Conservation (phyloP, 805 yeast species). For the Pichia kluyveri region DNA sequence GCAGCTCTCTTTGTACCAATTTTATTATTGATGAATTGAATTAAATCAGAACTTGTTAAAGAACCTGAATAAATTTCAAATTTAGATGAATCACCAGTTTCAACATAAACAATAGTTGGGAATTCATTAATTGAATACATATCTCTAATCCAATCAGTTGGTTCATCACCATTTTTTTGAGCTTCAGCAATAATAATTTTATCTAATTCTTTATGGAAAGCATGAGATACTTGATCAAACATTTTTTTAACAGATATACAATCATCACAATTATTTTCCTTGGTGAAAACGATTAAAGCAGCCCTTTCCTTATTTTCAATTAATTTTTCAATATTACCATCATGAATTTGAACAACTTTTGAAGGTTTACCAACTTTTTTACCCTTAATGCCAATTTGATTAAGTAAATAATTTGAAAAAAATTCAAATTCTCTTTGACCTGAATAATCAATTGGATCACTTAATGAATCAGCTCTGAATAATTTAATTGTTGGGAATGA, state of each 20-base stretch:
- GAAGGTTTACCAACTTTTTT: slow-evolving; percentile 12
- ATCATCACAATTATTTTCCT: slow-evolving; percentile 32
- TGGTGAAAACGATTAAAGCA: slow-evolving; percentile 45
- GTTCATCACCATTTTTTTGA: slow-evolving; percentile 36
- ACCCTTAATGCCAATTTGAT: slow-evolving; percentile 26
- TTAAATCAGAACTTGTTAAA: slow-evolving; percentile 38
- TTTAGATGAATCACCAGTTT: slow-evolving; percentile 28
- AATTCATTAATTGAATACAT: slow-evolving; percentile 34
- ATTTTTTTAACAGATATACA: slow-evolving; percentile 45
- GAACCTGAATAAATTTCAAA: slow-evolving; percentile 30
- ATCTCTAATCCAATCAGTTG: slow-evolving; percentile 32
- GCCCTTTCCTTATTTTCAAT: slow-evolving; percentile 29
- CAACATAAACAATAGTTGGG: slow-evolving; percentile 50
- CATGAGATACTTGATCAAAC: slow-evolving; percentile 41
- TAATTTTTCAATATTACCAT: slow-evolving; percentile 20
- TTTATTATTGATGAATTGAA: slow-evolving; percentile 39
- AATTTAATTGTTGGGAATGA: slow-evolving; percentile 62
- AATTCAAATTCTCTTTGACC: slow-evolving; percentile 45
- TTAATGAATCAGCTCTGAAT: slow-evolving; percentile 39
- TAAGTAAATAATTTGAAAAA: slow-evolving; percentile 40
- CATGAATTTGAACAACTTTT: slow-evolving; percentile 19
- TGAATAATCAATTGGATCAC: slow-evolving; percentile 44
- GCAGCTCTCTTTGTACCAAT: slow-evolving; percentile 32
- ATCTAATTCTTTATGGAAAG: slow-evolving; percentile 32
- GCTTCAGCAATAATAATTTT: slow-evolving; percentile 37